Evolutionary conservation across 768 basidiomycete genomes (phyloP).

Genomic region (Boletus rufocinnamomeus): DNA sequence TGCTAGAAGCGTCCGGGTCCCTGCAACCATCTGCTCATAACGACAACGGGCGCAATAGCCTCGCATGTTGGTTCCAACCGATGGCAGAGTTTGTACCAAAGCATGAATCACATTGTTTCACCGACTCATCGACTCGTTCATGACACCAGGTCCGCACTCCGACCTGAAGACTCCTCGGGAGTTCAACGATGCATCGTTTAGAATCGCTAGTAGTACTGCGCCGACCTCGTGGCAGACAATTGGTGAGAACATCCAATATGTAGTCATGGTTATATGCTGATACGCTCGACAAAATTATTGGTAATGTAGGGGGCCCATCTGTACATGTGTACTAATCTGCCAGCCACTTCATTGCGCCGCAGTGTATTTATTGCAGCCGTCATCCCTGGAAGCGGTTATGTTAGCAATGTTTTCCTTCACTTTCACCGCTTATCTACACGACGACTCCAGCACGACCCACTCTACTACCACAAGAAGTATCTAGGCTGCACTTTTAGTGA

Average conservation of each 20-base stretch:
- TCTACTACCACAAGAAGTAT: not conserved
- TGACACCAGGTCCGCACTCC: not conserved
- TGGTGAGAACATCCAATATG: constrained; percentile 8
- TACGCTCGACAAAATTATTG: constrained; percentile 3
- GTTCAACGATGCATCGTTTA: not conserved
- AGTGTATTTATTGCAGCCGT: constrained; percentile 1
- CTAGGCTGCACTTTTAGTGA: not conserved
- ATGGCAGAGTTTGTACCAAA: constrained; percentile 1
- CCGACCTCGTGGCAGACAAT: not conserved
- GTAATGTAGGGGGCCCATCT: not conserved
- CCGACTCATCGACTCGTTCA: not conserved
- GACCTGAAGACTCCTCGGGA: not conserved
- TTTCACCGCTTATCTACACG: not conserved
- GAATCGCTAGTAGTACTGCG: not conserved
- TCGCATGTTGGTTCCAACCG: not conserved
- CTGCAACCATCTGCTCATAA: not conserved
- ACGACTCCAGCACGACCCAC: not conserved
- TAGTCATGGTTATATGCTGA: constrained; percentile 24
- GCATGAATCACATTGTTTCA: not conserved
- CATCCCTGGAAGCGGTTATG: not conserved
- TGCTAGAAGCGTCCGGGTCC: not conserved
- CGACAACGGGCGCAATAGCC: constrained; percentile 19
- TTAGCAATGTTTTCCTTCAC: not conserved
- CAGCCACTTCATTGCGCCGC: constrained; percentile 1
- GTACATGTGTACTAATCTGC: no score